Evolutionary conservation across 306 rosid genomes (phyloP).

Genomic region (Vachellia collinsii): DNA sequence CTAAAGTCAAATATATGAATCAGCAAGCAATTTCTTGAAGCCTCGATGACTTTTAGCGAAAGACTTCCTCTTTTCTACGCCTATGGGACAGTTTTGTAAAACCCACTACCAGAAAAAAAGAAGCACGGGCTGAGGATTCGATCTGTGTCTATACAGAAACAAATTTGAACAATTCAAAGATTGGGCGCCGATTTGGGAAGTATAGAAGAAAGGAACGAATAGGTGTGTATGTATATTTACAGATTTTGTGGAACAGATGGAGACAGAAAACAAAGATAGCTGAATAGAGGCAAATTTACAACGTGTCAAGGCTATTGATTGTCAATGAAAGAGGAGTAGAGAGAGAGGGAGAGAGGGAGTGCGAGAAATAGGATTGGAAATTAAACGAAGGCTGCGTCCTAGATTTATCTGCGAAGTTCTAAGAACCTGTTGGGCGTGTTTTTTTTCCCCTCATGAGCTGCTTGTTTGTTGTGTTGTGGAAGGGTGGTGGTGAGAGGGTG

Average conservation of each 20-base stretch:
- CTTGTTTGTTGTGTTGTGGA: background rate
- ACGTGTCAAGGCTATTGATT: slow-evolving; percentile 18
- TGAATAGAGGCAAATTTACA: slow-evolving; percentile 17
- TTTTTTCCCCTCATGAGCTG: background rate
- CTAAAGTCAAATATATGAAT: background rate
- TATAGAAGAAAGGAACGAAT: background rate
- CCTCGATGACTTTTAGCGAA: background rate
- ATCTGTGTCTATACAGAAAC: background rate
- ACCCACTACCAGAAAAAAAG: slow-evolving; percentile 7
- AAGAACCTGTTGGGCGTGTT: background rate
- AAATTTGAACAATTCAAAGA: slow-evolving; percentile 5
- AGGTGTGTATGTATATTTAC: slow-evolving; percentile 20
- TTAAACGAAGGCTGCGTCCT: slow-evolving; percentile 14
- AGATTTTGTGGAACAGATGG: slow-evolving; percentile 27
- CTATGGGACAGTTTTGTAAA: background rate
- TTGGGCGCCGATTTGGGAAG: background rate
- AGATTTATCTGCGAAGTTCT: background rate
- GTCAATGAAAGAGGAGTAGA: slow-evolving; percentile 24
- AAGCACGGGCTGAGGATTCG: background rate
- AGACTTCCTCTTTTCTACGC: background rate
- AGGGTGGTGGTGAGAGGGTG: background rate
- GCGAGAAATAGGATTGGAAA: slow-evolving; percentile 48
- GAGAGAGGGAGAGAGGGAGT: slow-evolving; percentile 11
- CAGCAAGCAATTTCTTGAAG: background rate
- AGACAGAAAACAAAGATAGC: no score